Percentiles rank a stretch among this genome's conserved stretches.
Conservation (phyloP, 768 basidiomycete species). For the Leccinum obscurum region DNA sequence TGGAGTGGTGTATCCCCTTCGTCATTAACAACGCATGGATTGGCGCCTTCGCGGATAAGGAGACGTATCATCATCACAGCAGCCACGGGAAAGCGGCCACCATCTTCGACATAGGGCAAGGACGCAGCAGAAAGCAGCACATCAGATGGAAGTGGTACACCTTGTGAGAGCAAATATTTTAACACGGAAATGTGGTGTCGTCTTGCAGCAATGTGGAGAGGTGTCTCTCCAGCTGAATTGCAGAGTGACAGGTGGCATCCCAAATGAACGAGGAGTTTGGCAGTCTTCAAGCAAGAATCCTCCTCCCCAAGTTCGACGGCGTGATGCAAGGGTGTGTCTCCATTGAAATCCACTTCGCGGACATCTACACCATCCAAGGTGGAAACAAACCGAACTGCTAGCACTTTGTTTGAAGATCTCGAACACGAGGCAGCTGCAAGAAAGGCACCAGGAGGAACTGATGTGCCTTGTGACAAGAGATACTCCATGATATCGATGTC, state of each 20-base stretch:
- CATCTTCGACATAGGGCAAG: too few relatives aligned
- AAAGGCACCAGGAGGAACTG: background rate
- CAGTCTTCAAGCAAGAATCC: background rate
- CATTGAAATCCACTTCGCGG: background rate
- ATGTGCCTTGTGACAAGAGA: background rate
- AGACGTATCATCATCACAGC: background rate
- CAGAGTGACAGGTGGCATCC: background rate
- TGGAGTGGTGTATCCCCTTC: background rate
- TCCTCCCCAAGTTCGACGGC: background rate
- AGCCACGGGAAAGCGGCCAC: background rate
- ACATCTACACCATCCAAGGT: background rate
- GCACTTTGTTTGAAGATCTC: background rate
- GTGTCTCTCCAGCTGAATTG: background rate
- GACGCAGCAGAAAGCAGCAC: background rate
- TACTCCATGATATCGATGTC: background rate
- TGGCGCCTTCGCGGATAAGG: background rate
- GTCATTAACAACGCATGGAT: background rate
- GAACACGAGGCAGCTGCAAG: background rate
- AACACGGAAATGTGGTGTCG: background rate
- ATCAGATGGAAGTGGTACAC: background rate
- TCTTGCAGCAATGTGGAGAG: background rate
- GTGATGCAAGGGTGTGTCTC: background rate
- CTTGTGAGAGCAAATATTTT: background rate
- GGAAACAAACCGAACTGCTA: background rate
- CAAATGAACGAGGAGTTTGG: background rate